These are phyloP conservation scores for Phyllosticta citribraziliensis DNA, from an alignment of 2,329 filamentous ascomycete genomes.

Conservation along the genomic window DNA sequence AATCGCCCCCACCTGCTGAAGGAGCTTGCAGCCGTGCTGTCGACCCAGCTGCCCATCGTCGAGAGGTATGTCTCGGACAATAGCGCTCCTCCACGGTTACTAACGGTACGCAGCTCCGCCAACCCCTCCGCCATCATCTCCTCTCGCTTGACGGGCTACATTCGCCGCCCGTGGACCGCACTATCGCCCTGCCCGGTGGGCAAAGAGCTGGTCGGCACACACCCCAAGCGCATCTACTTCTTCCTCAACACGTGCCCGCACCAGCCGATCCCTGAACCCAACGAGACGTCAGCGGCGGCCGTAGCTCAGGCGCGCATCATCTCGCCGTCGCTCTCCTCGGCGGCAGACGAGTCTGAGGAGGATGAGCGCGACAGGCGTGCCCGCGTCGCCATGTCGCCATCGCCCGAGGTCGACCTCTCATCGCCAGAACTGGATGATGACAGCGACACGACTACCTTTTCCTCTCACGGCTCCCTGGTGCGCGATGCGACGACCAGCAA, in stretches of 20 bases:
- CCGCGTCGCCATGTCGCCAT: constrained; percentile 66
- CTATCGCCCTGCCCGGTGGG: constrained; percentile 75
- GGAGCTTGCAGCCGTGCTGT: constrained; percentile 74
- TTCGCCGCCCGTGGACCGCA: constrained; percentile 75
- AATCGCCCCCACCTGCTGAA: constrained; percentile 93
- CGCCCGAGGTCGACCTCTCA: constrained; percentile 86
- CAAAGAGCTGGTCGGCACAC: constrained; percentile 85
- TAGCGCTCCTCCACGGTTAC: constrained; percentile 12
- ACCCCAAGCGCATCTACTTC: constrained; percentile 92
- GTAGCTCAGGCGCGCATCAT: constrained; percentile 50
- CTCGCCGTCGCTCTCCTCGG: constrained; percentile 76
- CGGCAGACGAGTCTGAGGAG: constrained; percentile 51
- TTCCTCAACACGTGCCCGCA: constrained; percentile 84
- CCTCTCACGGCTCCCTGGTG: constrained; percentile 30
- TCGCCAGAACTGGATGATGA: constrained; percentile 82
- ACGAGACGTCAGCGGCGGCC: constrained; percentile 36
- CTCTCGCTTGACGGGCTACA: constrained; percentile 77
- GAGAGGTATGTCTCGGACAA: constrained; percentile 63
- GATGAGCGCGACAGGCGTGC: constrained; percentile 50
- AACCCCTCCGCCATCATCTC: constrained; percentile 94
- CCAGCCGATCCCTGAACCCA: constrained; percentile 66
- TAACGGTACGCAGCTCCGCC: constrained; percentile 57
- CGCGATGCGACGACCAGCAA: constrained; percentile 23
- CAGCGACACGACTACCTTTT: constrained; percentile 46
- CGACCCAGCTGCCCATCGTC: constrained; percentile 67